A percentile compares a stretch with the other conserved stretches of the same genome.
Evolutionary conservation across 257 asterid genomes (phyloP).

Genomic region (Solanum clarkiae): DNA sequence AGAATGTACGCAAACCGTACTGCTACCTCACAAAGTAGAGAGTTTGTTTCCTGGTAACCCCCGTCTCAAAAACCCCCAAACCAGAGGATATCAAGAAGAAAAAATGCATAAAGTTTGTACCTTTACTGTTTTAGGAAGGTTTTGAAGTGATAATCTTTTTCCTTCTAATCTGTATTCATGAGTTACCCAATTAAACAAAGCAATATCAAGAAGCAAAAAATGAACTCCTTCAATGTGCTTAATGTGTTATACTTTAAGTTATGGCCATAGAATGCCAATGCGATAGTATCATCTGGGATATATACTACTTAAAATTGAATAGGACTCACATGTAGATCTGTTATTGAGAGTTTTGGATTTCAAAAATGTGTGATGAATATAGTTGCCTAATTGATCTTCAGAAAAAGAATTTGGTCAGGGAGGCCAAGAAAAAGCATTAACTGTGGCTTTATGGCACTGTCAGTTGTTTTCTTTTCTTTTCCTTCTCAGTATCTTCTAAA

Average conservation of each 20-base stretch:
- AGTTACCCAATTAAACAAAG: neutral
- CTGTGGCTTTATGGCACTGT: neutral
- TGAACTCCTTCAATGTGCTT: neutral
- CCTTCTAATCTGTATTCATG: too few relatives aligned
- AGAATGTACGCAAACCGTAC: too few relatives aligned
- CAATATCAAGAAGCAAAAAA: neutral
- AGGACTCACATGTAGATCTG: neutral
- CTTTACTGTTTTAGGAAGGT: too few relatives aligned
- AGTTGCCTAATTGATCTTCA: neutral
- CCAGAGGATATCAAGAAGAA: too few relatives aligned
- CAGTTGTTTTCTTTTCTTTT: neutral
- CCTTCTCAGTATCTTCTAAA: neutral
- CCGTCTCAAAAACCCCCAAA: too few relatives aligned
- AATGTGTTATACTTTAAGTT: neutral
- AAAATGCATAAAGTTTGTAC: too few relatives aligned
- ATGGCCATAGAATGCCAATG: neutral
- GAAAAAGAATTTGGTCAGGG: neutral
- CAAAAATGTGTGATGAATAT: neutral
- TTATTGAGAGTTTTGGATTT: neutral
- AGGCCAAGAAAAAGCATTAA: neutral
- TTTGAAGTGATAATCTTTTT: too few relatives aligned
- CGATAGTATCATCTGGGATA: neutral
- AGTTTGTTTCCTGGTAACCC: too few relatives aligned
- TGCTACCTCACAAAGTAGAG: too few relatives aligned
- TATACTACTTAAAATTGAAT: neutral